These are phyloP conservation scores for Oryza brachyantha DNA, from an alignment of 176 grass and related monocot species.

Conservation along the genomic window DNA sequence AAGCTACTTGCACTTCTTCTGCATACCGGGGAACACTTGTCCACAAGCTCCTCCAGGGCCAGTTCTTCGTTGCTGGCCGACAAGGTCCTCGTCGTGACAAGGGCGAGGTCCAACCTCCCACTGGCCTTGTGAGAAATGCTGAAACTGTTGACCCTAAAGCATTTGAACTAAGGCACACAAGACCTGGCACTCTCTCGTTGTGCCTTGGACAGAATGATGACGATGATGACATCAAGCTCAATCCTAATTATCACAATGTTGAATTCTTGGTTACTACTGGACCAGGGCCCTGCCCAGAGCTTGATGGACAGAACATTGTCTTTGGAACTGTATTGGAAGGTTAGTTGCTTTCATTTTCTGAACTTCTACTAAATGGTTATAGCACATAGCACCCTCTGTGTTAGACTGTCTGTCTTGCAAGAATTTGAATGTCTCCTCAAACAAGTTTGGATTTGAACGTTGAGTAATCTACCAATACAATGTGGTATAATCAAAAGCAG, in stretches of 20 bases:
- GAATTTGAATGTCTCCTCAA: not conserved
- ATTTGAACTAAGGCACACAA: conserved; percentile 64
- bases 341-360: conserved; percentile 32
- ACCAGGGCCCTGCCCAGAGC: conserved; percentile 81
- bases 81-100: conserved; percentile 73
- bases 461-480: not conserved
- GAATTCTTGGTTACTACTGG: conserved; percentile 97
- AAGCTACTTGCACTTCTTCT: conserved; percentile 57
- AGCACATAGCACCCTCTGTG: not conserved
- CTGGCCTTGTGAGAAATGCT: conserved; percentile 55
- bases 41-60: conserved; percentile 81
- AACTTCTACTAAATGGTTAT: conserved; percentile 8
- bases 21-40: conserved; percentile 83
- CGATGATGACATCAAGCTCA: conserved; percentile 69
- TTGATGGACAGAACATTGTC: conserved; percentile 91
- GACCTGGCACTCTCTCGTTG: conserved; percentile 81
- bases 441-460: not conserved
- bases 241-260: conserved; percentile 80
- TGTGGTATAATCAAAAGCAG: conserved; percentile 7
- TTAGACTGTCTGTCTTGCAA: not conserved
- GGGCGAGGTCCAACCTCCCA: conserved; percentile 70
- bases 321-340: conserved; percentile 98
- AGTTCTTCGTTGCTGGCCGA: conserved; percentile 80
- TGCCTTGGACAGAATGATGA: conserved; percentile 92
- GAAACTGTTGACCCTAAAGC: conserved; percentile 77